Base-by-base conservation (phyloP, 2,329 filamentous ascomycete genomes). In the Phoma sp. region DNA sequence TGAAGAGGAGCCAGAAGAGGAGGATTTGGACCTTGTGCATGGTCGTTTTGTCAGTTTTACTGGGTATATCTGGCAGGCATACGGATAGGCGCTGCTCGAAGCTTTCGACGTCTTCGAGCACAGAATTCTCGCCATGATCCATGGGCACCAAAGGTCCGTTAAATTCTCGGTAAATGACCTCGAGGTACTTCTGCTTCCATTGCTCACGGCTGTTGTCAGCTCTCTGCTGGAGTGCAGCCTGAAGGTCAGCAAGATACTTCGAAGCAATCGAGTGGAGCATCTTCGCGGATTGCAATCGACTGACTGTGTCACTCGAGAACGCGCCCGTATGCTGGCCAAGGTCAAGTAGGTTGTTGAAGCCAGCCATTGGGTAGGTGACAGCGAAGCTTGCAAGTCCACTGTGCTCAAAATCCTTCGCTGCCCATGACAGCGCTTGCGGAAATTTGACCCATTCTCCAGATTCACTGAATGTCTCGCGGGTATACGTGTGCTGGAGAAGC, bases 1-100 rank as follows among this genome's bases (percentile, higher is more conserved):
- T 56, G 56, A 63, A 71, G 25, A 72, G 40, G 15, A 71, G 67
- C 69, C 71, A 74, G 60, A 72, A 74, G n/a, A 67, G 40, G 28
- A 72, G 45, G n/a, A 69, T 21, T 38, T 74, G 71, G 5, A 69
- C 40, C 29, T 69, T 68, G 39, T 30, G 45, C 51, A 67, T 62
- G 11, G 62, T 28, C 9, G 25, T 2, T 5, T 18, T 39, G 25
- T 21, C n/a, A 25, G 10, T 23, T 23, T 20, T 7, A 7, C 11
- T 14, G 17, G 42, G 7, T 5, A 30, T 21, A 1, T 34, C n/a
- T 21, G 21, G 23, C 1, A 61, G 43, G n/a, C 53, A 61, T 6
- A 18, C 28, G 5, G 55, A 53, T 9, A 66, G 51, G 10, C 57
- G 59, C 18, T 36, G 20, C 11, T 37, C 17, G 46, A 70, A 72